phyloP scores from a whole-genome alignment of 345 rosid species.

The Firmiana major region DNA sequence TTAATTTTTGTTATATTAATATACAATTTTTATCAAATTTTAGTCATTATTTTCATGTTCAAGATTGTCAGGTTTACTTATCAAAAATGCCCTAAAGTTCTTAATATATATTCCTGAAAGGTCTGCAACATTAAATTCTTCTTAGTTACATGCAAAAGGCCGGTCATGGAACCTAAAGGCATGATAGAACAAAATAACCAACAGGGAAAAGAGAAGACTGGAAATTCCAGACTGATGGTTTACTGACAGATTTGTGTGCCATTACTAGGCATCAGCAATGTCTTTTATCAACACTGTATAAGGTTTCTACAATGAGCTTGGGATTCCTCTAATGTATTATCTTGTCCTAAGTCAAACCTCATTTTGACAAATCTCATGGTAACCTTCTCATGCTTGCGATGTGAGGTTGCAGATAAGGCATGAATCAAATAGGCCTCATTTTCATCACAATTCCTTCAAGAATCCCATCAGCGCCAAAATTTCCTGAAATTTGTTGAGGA shows the following conservation, averaged over 20 bases:
- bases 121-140: background rate
- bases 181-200: too few species aligned
- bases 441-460: constrained; percentile 79
- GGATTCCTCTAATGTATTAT: background rate
- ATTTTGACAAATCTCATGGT: background rate
- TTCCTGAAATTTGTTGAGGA: constrained; percentile 42
- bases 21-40: too few species aligned
- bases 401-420: background rate
- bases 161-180: background rate
- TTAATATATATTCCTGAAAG: background rate
- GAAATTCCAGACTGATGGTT: too few species aligned
- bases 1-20: too few species aligned
- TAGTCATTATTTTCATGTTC: too few species aligned
- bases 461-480: constrained; percentile 60
- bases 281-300: too few species aligned
- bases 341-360: background rate
- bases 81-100: background rate
- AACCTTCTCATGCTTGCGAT: background rate
- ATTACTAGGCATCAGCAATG: too few species aligned
- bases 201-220: too few species aligned
- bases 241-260: too few species aligned
- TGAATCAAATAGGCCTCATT: constrained; percentile 8
- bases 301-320: too few species aligned
- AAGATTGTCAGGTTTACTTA: too few species aligned
- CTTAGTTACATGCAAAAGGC: background rate